phyloP scores from a whole-genome alignment of 139 green algal genomes.

The Ulvella scutata region DNA sequence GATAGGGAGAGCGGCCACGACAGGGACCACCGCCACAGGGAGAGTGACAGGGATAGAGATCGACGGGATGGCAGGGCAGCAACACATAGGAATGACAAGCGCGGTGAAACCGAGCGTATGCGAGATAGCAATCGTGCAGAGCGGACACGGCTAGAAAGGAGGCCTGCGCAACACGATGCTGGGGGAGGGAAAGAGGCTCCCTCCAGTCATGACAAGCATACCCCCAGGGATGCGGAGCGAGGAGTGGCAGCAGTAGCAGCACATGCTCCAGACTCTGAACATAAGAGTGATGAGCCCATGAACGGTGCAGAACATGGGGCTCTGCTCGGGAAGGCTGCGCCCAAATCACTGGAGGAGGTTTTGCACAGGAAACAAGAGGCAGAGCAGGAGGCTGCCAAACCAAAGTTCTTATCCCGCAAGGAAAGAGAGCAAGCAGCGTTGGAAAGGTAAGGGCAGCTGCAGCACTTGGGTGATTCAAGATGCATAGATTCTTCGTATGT shows the following conservation, averaged over 20 bases:
- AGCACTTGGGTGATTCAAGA: neutral
- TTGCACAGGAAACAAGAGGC: neutral
- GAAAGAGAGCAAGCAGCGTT: constrained; percentile 66
- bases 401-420: constrained; percentile 80
- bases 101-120: neutral
- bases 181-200: too few relatives aligned
- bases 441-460: constrained; percentile 37
- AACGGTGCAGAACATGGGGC: neutral
- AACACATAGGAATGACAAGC: neutral
- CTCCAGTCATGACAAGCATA: too few relatives aligned
- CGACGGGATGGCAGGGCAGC: neutral
- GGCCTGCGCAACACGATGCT: too few relatives aligned
- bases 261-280: too few relatives aligned
- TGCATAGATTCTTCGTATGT: neutral
- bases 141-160: neutral
- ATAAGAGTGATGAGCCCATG: neutral
- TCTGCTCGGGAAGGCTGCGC: neutral
- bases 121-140: neutral
- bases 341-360: constrained; percentile 5
- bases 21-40: constrained; percentile 7
- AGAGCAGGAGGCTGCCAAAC: constrained; percentile 22
- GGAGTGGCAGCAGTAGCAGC: neutral
- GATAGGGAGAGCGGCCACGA: constrained; percentile 6
- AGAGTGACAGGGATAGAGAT: constrained; percentile 2
- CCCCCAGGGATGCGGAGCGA: neutral